A percentile compares a stretch with the other conserved stretches of the same genome.
Evolutionary conservation across 129 eudicot genomes (phyloP).

Genomic region (Saposhnikovia divaricata): DNA sequence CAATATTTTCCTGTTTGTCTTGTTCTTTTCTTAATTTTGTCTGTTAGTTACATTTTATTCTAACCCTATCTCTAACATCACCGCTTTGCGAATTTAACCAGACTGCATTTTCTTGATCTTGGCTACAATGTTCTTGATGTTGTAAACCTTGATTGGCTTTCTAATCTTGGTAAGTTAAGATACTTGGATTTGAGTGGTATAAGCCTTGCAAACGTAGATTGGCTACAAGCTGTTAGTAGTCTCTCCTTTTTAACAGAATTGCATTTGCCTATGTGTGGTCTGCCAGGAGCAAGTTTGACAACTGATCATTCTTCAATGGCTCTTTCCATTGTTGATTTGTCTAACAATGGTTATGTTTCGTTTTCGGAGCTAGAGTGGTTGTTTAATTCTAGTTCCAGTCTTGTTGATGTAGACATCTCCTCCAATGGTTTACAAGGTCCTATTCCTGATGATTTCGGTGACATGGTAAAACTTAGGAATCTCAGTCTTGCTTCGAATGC

Average conservation of each 20-base stretch:
- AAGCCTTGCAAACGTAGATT: slow-evolving; percentile 8
- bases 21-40: no score
- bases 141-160: slow-evolving; percentile 22
- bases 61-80: no score
- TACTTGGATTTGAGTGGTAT: slow-evolving; percentile 13
- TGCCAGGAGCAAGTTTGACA: background rate
- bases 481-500: slow-evolving; percentile 15
- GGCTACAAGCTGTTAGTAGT: slow-evolving; percentile 7
- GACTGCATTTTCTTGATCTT: slow-evolving; percentile 19
- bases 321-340: slow-evolving; percentile 14
- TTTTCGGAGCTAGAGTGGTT: slow-evolving; percentile 25
- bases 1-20: no score
- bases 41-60: no score
- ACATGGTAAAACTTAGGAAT: slow-evolving; percentile 7
- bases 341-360: slow-evolving; percentile 7
- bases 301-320: slow-evolving; percentile 14
- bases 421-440: slow-evolving; percentile 20
- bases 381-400: slow-evolving; percentile 25
- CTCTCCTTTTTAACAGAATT: slow-evolving; percentile 20
- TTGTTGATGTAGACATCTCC: slow-evolving; percentile 11
- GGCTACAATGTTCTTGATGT: background rate
- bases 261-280: slow-evolving; percentile 13
- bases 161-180: slow-evolving; percentile 12
- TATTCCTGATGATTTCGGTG: slow-evolving; percentile 19
- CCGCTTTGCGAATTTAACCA: slow-evolving; percentile 14